These are phyloP conservation scores for Pichia sp. DNA, from an alignment of 1,139 yeast genomes.

Conservation along the genomic window DNA sequence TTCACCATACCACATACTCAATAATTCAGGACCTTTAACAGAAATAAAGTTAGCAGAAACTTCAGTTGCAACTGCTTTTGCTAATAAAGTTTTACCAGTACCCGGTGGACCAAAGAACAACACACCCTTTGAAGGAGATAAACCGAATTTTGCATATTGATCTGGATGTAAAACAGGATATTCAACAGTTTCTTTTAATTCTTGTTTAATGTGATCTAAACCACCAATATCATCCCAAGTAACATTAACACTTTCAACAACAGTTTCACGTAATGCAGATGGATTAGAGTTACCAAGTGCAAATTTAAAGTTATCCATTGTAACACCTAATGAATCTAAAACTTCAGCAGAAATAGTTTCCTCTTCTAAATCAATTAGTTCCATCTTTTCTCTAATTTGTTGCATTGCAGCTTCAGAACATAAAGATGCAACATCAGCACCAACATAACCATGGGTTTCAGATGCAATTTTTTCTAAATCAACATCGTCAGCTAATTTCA, in stretches of 20 bases:
- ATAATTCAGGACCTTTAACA: conserved; percentile 94
- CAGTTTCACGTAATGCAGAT: conserved; percentile 98
- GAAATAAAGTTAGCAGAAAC: conserved; percentile 95
- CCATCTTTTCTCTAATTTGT: conserved; percentile 99
- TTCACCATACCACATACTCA: conserved; percentile 99
- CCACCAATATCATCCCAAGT: conserved; percentile 99
- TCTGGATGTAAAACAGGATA: conserved; percentile 98
- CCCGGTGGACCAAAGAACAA: conserved; percentile 99
- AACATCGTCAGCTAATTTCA: conserved; percentile 93
- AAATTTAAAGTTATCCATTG: conserved; percentile 97
- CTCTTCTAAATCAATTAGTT: conserved; percentile 92
- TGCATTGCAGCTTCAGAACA: conserved; percentile 99
- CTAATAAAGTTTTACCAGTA: conserved; percentile 96
- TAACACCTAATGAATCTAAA: conserved; percentile 91
- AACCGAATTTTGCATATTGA: conserved; percentile 94
- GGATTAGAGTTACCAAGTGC: conserved; percentile 98
- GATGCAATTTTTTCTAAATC: conserved; percentile 88
- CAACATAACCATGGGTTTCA: conserved; percentile 97
- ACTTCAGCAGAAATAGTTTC: conserved; percentile 98
- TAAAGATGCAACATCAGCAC: conserved; percentile 88
- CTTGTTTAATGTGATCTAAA: conserved; percentile 89
- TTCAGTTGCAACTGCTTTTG: conserved; percentile 98
- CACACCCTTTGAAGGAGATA: conserved; percentile 97
- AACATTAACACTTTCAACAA: conserved; percentile 95
- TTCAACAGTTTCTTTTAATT: conserved; percentile 96